Evolutionary conservation across 2,329 filamentous ascomycete genomes (phyloP).

Genomic region (Trichoderma sp.): DNA sequence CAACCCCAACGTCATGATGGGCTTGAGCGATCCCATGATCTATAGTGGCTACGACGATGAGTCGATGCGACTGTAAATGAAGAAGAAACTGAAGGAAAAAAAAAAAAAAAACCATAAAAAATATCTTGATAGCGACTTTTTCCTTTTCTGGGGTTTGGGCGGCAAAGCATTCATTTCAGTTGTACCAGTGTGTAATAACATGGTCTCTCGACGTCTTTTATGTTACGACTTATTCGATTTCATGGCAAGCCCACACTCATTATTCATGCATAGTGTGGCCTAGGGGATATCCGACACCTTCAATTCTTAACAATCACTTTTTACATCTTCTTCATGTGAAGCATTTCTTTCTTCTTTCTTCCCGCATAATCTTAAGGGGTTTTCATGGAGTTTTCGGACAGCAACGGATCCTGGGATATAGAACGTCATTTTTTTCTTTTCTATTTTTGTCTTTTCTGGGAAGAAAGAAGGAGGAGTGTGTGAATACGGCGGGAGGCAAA

Average conservation of each 20-base stretch:
- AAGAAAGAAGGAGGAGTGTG: neutral
- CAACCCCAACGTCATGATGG: constrained; percentile 59
- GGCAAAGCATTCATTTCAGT: neutral
- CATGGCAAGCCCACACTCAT: constrained; percentile 1
- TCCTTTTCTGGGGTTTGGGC: neutral
- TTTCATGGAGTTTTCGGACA: neutral
- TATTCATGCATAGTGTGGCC: neutral
- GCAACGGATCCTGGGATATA: neutral
- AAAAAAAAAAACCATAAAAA: neutral
- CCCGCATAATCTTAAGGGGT: neutral
- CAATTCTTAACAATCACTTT: neutral
- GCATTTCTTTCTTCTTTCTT: neutral
- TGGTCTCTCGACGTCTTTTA: neutral
- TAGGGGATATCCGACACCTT: constrained; percentile 1
- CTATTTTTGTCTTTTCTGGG: neutral
- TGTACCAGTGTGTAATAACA: neutral
- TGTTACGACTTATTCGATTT: constrained; percentile 10
- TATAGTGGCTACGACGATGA: constrained; percentile 55
- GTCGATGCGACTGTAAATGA: constrained; percentile 42
- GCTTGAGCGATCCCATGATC: constrained; percentile 61
- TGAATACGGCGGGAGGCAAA: neutral
- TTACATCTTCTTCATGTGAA: neutral
- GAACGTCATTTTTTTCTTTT: neutral
- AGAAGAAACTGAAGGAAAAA: neutral
- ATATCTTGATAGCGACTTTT: neutral